Conservation (phyloP, 805 yeast genomes). For the Wickerhamomyces sydowiorum region DNA sequence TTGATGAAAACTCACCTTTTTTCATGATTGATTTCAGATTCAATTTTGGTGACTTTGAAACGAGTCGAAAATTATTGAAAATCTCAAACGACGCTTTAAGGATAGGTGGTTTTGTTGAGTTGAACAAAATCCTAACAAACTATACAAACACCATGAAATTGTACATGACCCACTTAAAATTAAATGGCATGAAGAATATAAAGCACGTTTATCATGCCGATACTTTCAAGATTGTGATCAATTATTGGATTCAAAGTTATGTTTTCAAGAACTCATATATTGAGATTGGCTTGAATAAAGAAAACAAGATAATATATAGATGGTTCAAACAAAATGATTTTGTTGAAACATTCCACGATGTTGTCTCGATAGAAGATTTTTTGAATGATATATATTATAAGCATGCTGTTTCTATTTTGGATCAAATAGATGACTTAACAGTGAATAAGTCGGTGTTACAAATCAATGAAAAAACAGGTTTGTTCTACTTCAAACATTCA, state of each 20-base stretch:
- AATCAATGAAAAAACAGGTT: conserved; percentile 27
- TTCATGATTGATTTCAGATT: conserved; percentile 75
- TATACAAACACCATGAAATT: conserved; percentile 63
- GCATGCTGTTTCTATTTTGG: conserved; percentile 33
- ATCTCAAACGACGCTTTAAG: conserved; percentile 48
- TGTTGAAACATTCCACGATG: conserved; percentile 26
- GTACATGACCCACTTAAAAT: conserved; percentile 51
- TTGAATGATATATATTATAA: conserved; percentile 32
- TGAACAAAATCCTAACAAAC: conserved; percentile 51
- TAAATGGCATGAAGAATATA: conserved; percentile 46
- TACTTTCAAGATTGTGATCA: conserved; percentile 45
- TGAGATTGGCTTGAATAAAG: conserved; percentile 53
- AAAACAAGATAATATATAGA: conserved; percentile 43
- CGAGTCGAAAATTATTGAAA: conserved; percentile 39
- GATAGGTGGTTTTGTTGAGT: conserved; percentile 39
- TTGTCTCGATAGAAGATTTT: conserved; percentile 29
- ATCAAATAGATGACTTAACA: conserved; percentile 25
- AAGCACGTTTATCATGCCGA: conserved; percentile 53
- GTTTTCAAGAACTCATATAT: conserved; percentile 46
- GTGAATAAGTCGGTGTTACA: conserved; percentile 23
- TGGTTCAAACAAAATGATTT: conserved; percentile 60
- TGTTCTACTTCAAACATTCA: conserved; percentile 39
- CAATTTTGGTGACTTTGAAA: conserved; percentile 17
- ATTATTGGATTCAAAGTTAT: conserved; percentile 57
- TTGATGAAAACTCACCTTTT: conserved; percentile 62